Base-by-base conservation (phyloP, 306 rosid genomes). In the Prunus mira region DNA sequence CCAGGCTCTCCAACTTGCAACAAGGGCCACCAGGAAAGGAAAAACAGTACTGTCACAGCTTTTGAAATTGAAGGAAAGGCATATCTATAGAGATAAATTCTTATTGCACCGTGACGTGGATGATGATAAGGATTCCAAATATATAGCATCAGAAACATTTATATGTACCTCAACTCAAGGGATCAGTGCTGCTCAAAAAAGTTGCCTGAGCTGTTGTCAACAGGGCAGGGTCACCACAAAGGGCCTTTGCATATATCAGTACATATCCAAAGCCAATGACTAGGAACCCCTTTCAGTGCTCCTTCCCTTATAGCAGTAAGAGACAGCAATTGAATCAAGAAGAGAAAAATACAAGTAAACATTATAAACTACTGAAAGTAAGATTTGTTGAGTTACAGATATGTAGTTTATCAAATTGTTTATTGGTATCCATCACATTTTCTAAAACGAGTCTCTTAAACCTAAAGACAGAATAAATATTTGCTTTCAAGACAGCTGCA, bases 111-210 rank as follows among this genome's bases (percentile, higher is more conserved):
- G 88, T 88, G 86, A 85, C 80, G 64, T 19, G 43, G 67, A 65
- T 72, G 65, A 58, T 72, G 93, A 87, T 85, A 83, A 89, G 91
- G 87, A 85, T 87, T 89, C 89, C 79, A 45, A 32, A 66, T 69
- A 79, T 76, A 76, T 49, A 70, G 13, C 61, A 68, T 18, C 38
- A n/a, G n/a, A 34, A n/a, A 25, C 13, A 22, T 60, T 64, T 70
- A 12, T 67, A 20, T n/a, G 55, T 50, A 30, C 34, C 47, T 71
- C 30, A 32, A 60, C 58, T 47, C 46, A 38, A 38, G 70, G 70
- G 14, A 65, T 38, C 14, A 11, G 30, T 58, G 10, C 57, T 52
- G 3, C 30, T 58, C 70, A 25, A 27, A 72, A 73, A 74, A 61
- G 64, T 20, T 22, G 38, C 66, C 34, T 15, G 11, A 66, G 65